Evolutionary conservation across 106 monocot genomes (phyloP), one percentile per base, ranked within the genome.

Genomic region (Ottelia alismoides): DNA sequence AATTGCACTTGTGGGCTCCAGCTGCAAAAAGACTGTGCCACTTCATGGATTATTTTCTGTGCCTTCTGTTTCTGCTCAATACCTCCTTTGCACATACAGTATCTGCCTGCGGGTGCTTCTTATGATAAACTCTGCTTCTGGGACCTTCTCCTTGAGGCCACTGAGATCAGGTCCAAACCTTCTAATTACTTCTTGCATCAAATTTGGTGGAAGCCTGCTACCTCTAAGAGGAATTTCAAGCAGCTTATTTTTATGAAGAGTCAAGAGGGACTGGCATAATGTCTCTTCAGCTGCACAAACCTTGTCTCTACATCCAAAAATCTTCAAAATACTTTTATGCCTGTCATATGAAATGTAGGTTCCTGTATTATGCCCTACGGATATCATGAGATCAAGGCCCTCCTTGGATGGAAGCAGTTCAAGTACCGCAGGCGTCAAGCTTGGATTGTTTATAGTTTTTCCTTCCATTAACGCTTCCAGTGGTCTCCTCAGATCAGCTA

Each of bases 171-270:
- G 60, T 11, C 88, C 88, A 26, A 88, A 94, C 45, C 59, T 65
- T 30, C 56, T 25, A 16, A 88, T 72, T 28, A 94, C 69, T 57
- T 81, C 80, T 61, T 84, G 88, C 87, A 94, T 83, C 28, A 94
- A 50, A 55, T 81, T 57, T 22, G 77, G 70, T 5, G 93, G 93
- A 19, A 80, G 70, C 28, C 65, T 60, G 27, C 52, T 52, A 14
- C 73, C 76, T 6, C 81, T 77, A 16, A 94, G 80, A 22, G 35
- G 68, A 49, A 94, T 76, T 30, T 84, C 76, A 31, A 84, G 65
- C 20, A 62, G 75, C 55, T 63, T 77, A 22, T 74, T 79, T 31
- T 78, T 87, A 45, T 80, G 69, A 27, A 83, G 52, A 2, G 74
- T 52, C 14, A 76, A 55, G 28, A 94, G 63, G 5, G 72, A 61